Conservation (phyloP, 2,329 filamentous ascomycete species). For the Escovopsis sp. region DNA sequence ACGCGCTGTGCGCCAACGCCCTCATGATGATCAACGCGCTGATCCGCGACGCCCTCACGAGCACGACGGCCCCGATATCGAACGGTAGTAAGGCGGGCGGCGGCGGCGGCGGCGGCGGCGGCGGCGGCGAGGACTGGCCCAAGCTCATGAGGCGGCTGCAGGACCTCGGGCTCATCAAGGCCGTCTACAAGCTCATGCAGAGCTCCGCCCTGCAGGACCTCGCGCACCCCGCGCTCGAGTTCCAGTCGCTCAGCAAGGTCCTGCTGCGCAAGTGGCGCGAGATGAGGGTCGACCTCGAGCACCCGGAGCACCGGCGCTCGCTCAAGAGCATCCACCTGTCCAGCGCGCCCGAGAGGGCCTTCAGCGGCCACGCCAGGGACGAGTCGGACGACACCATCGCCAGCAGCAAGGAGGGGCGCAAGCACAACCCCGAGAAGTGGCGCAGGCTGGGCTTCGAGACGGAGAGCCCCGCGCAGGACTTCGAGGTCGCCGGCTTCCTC, state of each 20-base stretch:
- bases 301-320: slow-evolving; percentile 74
- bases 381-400: slow-evolving; percentile 21
- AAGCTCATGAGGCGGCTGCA: slow-evolving; percentile 90
- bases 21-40: slow-evolving; percentile 91
- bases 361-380: slow-evolving; percentile 25
- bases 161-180: slow-evolving; percentile 82
- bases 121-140: slow-evolving; percentile 61
- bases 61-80: slow-evolving; percentile 39
- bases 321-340: slow-evolving; percentile 76
- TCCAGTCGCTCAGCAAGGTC: slow-evolving; percentile 81
- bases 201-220: slow-evolving; percentile 83
- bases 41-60: slow-evolving; percentile 78
- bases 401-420: slow-evolving; percentile 45
- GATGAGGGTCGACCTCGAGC: slow-evolving; percentile 69
- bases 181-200: slow-evolving; percentile 88
- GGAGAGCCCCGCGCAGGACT: slow-evolving; percentile 76
- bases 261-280: slow-evolving; percentile 79
- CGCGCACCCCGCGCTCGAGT: slow-evolving; percentile 80
- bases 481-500: slow-evolving; percentile 71
- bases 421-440: slow-evolving; percentile 86
- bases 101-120: no score
- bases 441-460: slow-evolving; percentile 79
- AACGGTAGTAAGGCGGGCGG: background rate
- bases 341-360: slow-evolving; percentile 50
- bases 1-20: slow-evolving; percentile 88